Base-by-base conservation (phyloP, 257 asterid species). In the Penstemon eatonii region DNA sequence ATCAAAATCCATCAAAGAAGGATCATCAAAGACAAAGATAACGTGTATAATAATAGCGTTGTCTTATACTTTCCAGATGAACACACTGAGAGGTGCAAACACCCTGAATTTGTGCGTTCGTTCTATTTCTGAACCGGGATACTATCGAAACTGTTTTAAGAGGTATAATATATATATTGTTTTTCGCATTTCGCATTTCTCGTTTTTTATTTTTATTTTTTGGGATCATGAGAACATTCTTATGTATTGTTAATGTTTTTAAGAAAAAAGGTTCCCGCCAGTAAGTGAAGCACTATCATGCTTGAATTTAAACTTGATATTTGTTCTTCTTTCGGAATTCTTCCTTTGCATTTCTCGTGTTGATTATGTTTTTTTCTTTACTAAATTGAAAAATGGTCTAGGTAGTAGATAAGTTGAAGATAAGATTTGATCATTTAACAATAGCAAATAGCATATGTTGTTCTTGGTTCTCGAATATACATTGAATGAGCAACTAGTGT, bases 1-100 rank as follows among this genome's bases (percentile, higher is more conserved):
- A 25, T 25, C 33, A 25, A 0, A 88, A 79, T 76, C 84, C 75
- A 8, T 73, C 82, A 6, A 79, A 79, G 75, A 82, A 76, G 69
- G 74, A 78, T 41, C 44, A 72, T 25, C 79, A 75, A 72, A 19
- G 76, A 66, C 61, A 57, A 45, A 53, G 70, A 56, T 42, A 46
- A 43, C 52, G 42, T 66, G 66, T 75, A 63, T 39, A 64, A 49
- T 75, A 75, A 18, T 55, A 65, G 71, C 67, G 44, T 52, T 56
- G 52, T 72, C 65, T 56, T 58, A 63, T 56, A 74, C 79, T 62
- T 41, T 5, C 39, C 55, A 71, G 65, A 71, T 68, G 7, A 56
- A 56, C 67, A 76, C 70, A 68, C 60, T 72, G 1, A 51, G 81
- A 73, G 63, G 75, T 76, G 72, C 81, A 69, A 37, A 46, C 33